phyloP scores from a whole-genome alignment of 352 stramenopile species.

The Pilasporangium apinafurcum region DNA sequence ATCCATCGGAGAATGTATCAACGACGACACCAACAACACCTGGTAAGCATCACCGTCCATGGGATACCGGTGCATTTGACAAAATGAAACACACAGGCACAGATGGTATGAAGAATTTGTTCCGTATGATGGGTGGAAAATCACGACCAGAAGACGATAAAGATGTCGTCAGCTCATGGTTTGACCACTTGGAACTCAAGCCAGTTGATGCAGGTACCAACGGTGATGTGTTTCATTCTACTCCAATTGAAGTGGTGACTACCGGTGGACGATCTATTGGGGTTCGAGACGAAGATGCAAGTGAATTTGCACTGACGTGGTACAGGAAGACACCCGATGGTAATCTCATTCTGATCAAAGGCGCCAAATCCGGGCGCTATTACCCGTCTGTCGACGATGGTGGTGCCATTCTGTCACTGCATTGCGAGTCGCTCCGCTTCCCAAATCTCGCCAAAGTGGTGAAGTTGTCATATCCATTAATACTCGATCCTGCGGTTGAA shows the following conservation, averaged over 20 bases:
- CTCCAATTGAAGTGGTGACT: slow-evolving; percentile 44
- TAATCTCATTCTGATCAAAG: slow-evolving; percentile 66
- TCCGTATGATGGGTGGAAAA: slow-evolving; percentile 66
- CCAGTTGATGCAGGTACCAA: slow-evolving; percentile 11
- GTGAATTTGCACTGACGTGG: slow-evolving; percentile 61
- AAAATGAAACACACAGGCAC: slow-evolving; percentile 54
- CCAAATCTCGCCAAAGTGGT: slow-evolving; percentile 45
- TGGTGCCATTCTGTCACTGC: slow-evolving; percentile 39
- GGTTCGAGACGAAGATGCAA: slow-evolving; percentile 49
- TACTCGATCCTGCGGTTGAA: slow-evolving; percentile 54
- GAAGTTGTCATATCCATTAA: slow-evolving; percentile 34
- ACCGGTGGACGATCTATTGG: slow-evolving; percentile 42
- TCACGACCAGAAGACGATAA: slow-evolving; percentile 50
- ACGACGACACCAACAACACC: slow-evolving; percentile 12
- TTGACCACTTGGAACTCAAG: slow-evolving; percentile 45
- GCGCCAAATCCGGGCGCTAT: slow-evolving; percentile 43
- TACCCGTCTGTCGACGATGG: slow-evolving; percentile 72
- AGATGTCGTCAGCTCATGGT: slow-evolving; percentile 50
- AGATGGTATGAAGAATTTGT: slow-evolving; percentile 68
- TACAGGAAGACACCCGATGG: slow-evolving; percentile 50
- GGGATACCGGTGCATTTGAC: slow-evolving; percentile 41
- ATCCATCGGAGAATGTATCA: too few species aligned
- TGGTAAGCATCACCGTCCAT: slow-evolving; percentile 24
- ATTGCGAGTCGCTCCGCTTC: slow-evolving; percentile 65
- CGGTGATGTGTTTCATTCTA: slow-evolving; percentile 32